Conservation (phyloP, 78 protist genomes). For the Isochrysis galbana region DNA sequence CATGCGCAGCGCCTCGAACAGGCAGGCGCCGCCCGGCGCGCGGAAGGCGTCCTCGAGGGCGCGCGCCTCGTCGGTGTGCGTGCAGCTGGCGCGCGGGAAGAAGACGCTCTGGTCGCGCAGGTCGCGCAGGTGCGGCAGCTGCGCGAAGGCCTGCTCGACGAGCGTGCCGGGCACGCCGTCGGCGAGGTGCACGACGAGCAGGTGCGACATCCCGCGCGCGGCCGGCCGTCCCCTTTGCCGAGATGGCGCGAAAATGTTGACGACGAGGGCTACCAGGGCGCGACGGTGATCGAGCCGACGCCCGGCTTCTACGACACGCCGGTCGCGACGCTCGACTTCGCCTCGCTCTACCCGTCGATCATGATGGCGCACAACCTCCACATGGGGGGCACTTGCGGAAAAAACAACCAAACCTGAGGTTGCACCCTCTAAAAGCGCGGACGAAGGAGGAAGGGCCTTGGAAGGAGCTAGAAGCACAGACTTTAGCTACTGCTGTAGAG, state of each 20-base stretch:
- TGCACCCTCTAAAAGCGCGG: no score
- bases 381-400: no score
- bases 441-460: no score
- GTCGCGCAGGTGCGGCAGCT: background rate
- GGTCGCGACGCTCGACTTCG: constrained; percentile 97
- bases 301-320: constrained; percentile 88
- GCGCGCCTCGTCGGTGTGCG: background rate
- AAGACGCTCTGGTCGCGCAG: background rate
- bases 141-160: background rate
- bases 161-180: background rate
- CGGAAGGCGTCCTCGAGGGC: background rate
- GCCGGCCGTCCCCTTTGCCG: no score
- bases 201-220: no score
- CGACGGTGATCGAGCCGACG: constrained; percentile 81
- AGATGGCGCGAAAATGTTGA: no score
- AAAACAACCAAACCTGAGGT: no score
- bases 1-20: no score
- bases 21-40: background rate
- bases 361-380: constrained; percentile 99
- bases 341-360: constrained; percentile 99
- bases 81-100: background rate
- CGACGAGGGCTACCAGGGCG: constrained; percentile 63
- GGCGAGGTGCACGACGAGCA: no score
- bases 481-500: no score
- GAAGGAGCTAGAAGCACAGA: no score